phyloP scores from a whole-genome alignment of 306 rosid genomes.

The Begonia peltatifolia region DNA sequence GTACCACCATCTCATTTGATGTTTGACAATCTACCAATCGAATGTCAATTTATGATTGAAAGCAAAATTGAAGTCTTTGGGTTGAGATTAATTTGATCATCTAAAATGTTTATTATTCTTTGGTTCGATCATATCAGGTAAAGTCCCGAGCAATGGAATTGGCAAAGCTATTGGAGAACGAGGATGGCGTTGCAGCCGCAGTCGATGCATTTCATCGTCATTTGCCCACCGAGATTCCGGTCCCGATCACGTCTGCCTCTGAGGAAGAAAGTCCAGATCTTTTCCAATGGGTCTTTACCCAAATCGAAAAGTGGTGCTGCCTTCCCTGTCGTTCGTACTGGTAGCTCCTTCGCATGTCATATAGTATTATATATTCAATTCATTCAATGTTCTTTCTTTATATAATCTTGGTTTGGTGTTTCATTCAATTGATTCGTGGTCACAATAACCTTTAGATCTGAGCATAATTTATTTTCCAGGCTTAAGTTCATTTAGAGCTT shows the following conservation, averaged over 20 bases:
- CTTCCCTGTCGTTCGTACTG: slow-evolving; percentile 44
- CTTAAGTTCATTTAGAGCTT: too few relatives aligned
- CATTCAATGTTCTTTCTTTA: background rate
- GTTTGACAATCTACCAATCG: too few relatives aligned
- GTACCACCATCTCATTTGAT: too few relatives aligned
- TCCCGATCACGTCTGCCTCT: slow-evolving; percentile 31
- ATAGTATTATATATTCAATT: background rate
- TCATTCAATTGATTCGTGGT: slow-evolving; percentile 35
- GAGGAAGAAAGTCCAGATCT: slow-evolving; percentile 36
- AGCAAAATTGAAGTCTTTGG: too few relatives aligned
- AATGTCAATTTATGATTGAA: too few relatives aligned
- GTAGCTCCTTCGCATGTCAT: slow-evolving; percentile 7
- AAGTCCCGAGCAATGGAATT: slow-evolving; percentile 55
- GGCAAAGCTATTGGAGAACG: slow-evolving; percentile 62
- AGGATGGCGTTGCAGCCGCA: slow-evolving; percentile 87
- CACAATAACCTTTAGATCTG: too few relatives aligned
- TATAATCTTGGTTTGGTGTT: slow-evolving; percentile 17
- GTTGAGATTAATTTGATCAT: too few relatives aligned
- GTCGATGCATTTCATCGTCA: slow-evolving; percentile 82
- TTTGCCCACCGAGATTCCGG: slow-evolving; percentile 61
- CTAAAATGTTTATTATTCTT: too few relatives aligned
- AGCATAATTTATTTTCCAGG: too few relatives aligned
- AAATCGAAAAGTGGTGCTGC: slow-evolving; percentile 50
- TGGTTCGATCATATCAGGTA: slow-evolving; percentile 25
- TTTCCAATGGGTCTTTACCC: slow-evolving; percentile 48